phyloP scores from a whole-genome alignment of 139 green algal genomes.

The Volvox reticuliferus region DNA sequence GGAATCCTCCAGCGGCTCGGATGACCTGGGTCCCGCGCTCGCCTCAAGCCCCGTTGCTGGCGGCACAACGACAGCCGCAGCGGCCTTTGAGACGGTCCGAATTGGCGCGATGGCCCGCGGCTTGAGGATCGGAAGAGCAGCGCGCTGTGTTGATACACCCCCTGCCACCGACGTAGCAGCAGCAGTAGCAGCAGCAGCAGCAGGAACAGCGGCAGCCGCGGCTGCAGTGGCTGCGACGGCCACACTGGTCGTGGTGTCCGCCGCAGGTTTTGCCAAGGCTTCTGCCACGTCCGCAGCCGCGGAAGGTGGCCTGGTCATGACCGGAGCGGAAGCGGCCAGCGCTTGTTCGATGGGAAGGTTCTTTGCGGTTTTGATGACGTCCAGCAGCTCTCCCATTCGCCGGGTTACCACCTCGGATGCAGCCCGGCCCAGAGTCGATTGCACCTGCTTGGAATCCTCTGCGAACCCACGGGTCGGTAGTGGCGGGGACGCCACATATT shows the following conservation, averaged over 20 bases:
- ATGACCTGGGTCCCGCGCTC: too few relatives aligned
- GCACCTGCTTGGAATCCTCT: constrained; percentile 37
- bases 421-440: constrained; percentile 39
- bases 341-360: background rate
- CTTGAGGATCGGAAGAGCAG: background rate
- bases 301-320: background rate
- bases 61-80: too few relatives aligned
- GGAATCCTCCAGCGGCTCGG: too few relatives aligned
- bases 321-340: background rate
- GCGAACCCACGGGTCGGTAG: background rate
- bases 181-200: too few relatives aligned
- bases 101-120: constrained; percentile 22
- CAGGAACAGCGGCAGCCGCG: too few relatives aligned
- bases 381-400: constrained; percentile 27
- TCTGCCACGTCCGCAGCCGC: background rate
- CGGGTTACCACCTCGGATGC: constrained; percentile 31
- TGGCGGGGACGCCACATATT: background rate
- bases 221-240: background rate
- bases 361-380: background rate
- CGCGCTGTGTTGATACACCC: background rate
- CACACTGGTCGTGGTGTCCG: too few relatives aligned
- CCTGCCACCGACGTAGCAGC: background rate
- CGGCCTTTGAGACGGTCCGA: background rate
- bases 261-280: background rate
- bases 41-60: too few relatives aligned